phyloP scores from a whole-genome alignment of 306 rosid species.

The Arachis hypogaea region DNA sequence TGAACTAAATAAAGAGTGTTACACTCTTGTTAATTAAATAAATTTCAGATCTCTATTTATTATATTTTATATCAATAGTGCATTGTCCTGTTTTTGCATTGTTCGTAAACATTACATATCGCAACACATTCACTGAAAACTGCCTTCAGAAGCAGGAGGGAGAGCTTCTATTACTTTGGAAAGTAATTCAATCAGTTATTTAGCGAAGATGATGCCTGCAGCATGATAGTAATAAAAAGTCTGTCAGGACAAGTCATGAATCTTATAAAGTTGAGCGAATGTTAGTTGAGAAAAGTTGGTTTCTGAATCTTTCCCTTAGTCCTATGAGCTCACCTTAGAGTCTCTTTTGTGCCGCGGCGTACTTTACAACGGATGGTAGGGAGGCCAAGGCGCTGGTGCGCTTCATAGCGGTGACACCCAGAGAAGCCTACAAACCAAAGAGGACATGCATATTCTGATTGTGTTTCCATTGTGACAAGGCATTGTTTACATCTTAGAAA shows the following conservation, averaged over 20 bases:
- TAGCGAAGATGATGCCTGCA: conserved; percentile 93
- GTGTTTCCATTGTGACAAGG: conserved; percentile 9
- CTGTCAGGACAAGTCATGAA: not conserved
- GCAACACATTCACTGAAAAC: not conserved
- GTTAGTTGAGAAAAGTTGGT: too few relatives aligned
- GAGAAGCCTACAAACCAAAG: conserved; percentile 68
- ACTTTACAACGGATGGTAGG: conserved; percentile 91
- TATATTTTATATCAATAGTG: not conserved
- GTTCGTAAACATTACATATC: not conserved
- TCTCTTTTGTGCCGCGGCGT: conserved; percentile 92
- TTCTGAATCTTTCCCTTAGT: not conserved
- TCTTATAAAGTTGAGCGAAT: not conserved
- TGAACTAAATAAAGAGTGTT: too few relatives aligned
- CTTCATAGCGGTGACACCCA: conserved; percentile 94
- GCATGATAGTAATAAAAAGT: conserved; percentile 38
- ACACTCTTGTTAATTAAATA: too few relatives aligned
- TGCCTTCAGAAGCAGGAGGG: conserved; percentile 20
- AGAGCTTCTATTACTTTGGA: conserved; percentile 4
- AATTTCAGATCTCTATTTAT: too few relatives aligned
- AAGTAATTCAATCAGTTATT: not conserved
- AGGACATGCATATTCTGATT: not conserved
- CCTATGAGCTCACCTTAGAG: conserved; percentile 58
- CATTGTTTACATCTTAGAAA: too few relatives aligned
- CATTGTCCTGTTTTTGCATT: conserved; percentile 8
- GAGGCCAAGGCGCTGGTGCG: conserved; percentile 91